Evolutionary conservation across 140 eudicot species (phyloP).

Genomic region (Stevia rebaudiana): DNA sequence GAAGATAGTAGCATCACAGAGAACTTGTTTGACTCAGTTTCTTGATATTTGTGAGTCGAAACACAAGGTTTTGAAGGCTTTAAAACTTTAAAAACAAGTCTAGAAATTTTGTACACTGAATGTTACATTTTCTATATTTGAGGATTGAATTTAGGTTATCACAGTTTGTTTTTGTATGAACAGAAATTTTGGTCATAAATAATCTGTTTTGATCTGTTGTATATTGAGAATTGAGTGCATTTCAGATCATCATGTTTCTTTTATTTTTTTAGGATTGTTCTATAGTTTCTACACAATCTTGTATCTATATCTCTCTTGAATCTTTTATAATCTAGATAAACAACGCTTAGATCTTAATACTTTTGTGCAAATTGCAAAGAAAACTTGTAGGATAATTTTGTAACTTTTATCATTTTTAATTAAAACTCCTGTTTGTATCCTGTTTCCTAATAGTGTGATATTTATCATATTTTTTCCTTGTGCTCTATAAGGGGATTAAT

Average conservation of each 20-base stretch:
- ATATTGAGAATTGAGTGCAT: slow-evolving; percentile 22
- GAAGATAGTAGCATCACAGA: slow-evolving; percentile 48
- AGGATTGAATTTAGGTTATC: slow-evolving; percentile 18
- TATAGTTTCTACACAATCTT: too few relatives aligned
- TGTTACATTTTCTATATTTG: slow-evolving; percentile 13
- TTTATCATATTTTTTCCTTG: too few relatives aligned
- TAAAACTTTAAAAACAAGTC: slow-evolving; percentile 34
- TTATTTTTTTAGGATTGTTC: not conserved
- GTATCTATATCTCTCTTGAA: too few relatives aligned
- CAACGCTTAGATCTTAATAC: too few relatives aligned
- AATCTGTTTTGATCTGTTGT: slow-evolving; percentile 21
- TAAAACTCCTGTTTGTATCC: too few relatives aligned
- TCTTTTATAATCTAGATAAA: too few relatives aligned
- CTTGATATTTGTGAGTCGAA: slow-evolving; percentile 52
- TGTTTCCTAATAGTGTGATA: too few relatives aligned
- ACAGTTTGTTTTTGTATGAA: slow-evolving; percentile 22
- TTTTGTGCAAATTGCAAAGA: too few relatives aligned
- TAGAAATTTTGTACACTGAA: slow-evolving; percentile 29
- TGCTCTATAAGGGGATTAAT: too few relatives aligned
- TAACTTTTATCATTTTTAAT: too few relatives aligned
- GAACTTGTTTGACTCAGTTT: slow-evolving; percentile 39
- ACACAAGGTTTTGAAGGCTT: slow-evolving; percentile 42
- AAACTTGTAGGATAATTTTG: too few relatives aligned
- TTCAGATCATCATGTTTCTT: slow-evolving; percentile 2
- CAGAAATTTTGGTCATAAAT: slow-evolving; percentile 32